Evolutionary conservation across 768 basidiomycete species (phyloP), one percentile per base, ranked within the genome.

Genomic region (Lactarius psammicola): DNA sequence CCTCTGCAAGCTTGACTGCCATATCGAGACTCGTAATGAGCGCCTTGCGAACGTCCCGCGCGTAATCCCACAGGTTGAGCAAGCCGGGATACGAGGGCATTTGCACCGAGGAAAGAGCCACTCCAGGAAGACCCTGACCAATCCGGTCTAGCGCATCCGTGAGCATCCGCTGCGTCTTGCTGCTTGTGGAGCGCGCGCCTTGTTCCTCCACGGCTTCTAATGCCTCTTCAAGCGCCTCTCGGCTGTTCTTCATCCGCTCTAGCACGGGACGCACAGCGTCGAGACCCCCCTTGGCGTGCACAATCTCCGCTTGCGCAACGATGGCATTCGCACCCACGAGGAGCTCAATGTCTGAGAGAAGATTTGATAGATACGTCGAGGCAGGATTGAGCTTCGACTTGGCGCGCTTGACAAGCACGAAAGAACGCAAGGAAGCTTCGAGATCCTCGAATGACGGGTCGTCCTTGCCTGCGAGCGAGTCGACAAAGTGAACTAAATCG

Each of bases 401-500:
- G n/a, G 90, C 84, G 31, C 97, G 89, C 80, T 98, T 98, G 77
- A 89, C 87, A 68, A 98, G 87, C 13, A 99, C 95, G 75, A 99
- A 99, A 0, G 93, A 94, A 20, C 96, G 87, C 40, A 99, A 80
- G 0, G 91, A 86, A 11, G 89, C 86, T 76, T 98, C 95, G 67
- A 99, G 88, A 72, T 92, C 87, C 64, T 89, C 88, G 72, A 98
- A 98, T 0, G 92, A 79, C 5, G 84, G 82, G 68, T 85, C 87
- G 63, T 86, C 84, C 49, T 89, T 82, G 23, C 88, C 89, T 0
- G 84, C 78, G 17, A 88, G 87, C 8, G 95, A 96, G 75, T 99
- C 97, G 72, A 99, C 97, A 75, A 98, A 99, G 77, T 99, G 97
- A 3, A 99, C 95, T 49, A 99, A 86, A 75, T 98, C 93, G 54